Base-by-base conservation (phyloP, 2,329 filamentous ascomycete species). In the Eurotiales sp. region DNA sequence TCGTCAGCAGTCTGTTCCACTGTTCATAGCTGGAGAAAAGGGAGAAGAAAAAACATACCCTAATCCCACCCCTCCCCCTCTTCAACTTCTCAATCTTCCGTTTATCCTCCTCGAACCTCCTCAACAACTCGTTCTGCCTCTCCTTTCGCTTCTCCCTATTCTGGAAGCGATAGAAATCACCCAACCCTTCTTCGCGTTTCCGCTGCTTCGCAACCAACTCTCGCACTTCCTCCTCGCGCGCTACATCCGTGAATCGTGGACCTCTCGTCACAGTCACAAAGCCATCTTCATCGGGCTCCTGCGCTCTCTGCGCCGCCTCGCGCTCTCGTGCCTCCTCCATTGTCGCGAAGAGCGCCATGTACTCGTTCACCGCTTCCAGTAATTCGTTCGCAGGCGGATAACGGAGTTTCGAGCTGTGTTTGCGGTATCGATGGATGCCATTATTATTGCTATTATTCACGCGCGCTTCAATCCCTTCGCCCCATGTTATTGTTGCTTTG, bases 241-340 rank as follows among this genome's bases (percentile, higher is more conserved):
- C 90, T 1, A 88, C 84, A n/a, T 86, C 87, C 6, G 78, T 78
- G 52, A 86, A 77, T 54, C 79, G 78, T 34, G 88, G 87, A 22
- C 90, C 90, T 50, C 88, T 81, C 1, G 85, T 87, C 21, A 99
- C 93, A 3, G 91, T 97, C 44, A 97, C 81, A 67, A 99, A 99
- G 2, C 93, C 93, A 68, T 99, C 93, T 64, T 90, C 91, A 68
- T 99, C 93, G 0, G 92, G 90, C 62, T 90, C 85, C 59, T 87
- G 86, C 55, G 88, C 83, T 55, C 86, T 74, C 50, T 80, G 65
- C 72, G 86, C 64, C 76, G 78, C 72, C 74, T 84, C 58, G 64
- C 79, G 59, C 76, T 85, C 70, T 77, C 85, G 71, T 69, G 83
- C 77, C 80, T 87, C 72, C 77, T 88, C 73, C 64, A 81, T 73